Evolutionary conservation across 2,329 filamentous ascomycete species (phyloP).

Genomic region (Cordyceps militaris): DNA sequence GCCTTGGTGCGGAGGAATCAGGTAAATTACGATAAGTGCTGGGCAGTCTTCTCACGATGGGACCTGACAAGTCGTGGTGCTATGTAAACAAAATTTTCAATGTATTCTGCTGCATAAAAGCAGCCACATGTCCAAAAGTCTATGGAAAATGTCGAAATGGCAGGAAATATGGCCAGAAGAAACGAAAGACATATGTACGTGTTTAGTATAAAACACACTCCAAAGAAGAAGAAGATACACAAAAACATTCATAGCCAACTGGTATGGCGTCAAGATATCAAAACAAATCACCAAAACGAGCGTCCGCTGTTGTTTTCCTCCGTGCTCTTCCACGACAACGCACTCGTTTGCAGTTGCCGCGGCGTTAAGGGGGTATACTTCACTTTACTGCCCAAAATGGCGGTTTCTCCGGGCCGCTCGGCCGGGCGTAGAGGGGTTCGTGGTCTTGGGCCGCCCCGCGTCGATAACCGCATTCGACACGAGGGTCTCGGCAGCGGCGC

Average conservation of each 20-base stretch:
- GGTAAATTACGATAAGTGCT: too few species aligned
- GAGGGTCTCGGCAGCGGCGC: too few species aligned
- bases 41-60: background rate
- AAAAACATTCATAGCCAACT: background rate
- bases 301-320: background rate
- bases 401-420: constrained; percentile 3
- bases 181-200: constrained; percentile 10
- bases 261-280: background rate
- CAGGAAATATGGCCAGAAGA: constrained; percentile 1
- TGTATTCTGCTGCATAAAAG: background rate
- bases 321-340: background rate
- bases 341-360: background rate
- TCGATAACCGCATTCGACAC: too few species aligned
- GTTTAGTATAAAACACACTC: background rate
- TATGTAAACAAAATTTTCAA: background rate
- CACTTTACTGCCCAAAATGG: background rate
- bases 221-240: background rate
- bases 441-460: too few species aligned
- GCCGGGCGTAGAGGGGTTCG: background rate
- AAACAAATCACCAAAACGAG: background rate
- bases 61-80: too few species aligned
- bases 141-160: background rate
- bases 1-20: background rate
- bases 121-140: background rate
- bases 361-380: background rate